These are phyloP conservation scores for Sodiomyces alkalinus DNA, from an alignment of 2,329 filamentous ascomycete genomes.

Conservation along the genomic window DNA sequence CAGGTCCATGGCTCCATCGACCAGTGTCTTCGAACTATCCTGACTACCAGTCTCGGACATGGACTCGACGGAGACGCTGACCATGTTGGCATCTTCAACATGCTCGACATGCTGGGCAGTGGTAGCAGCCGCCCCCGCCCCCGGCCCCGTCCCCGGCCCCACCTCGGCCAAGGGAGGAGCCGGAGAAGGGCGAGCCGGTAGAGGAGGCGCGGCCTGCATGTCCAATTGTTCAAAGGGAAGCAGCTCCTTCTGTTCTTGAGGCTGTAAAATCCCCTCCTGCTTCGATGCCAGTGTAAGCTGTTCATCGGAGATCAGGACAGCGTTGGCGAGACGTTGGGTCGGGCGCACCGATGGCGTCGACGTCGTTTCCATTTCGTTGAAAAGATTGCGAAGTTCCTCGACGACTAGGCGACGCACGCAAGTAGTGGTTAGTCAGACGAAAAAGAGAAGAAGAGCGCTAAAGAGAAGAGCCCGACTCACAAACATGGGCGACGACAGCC, in stretches of 20 bases:
- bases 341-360: slow-evolving; percentile 53
- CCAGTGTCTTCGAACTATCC: slow-evolving; percentile 36
- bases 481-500: slow-evolving; percentile 55
- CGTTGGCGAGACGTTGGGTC: slow-evolving; percentile 61
- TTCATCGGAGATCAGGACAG: slow-evolving; percentile 49
- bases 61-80: slow-evolving; percentile 16
- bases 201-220: slow-evolving; percentile 30
- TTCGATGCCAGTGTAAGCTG: neutral
- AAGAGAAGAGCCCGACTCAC: too few species aligned
- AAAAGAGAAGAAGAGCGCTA: too few species aligned
- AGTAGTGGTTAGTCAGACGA: slow-evolving; percentile 19
- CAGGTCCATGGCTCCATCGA: slow-evolving; percentile 19
- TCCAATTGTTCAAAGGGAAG: too few species aligned
- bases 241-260: slow-evolving; percentile 4
- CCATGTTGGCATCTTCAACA: slow-evolving; percentile 17
- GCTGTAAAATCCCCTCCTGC: neutral
- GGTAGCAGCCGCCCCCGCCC: too few species aligned
- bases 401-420: slow-evolving; percentile 47
- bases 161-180: slow-evolving; percentile 14
- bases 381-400: slow-evolving; percentile 56
- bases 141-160: too few species aligned
- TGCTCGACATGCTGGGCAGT: slow-evolving; percentile 3
- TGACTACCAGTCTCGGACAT: slow-evolving; percentile 27
- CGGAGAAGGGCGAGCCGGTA: slow-evolving; percentile 32
- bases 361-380: slow-evolving; percentile 53